Evolutionary conservation across 164 flowering plant species (phyloP), one percentile per base, ranked within the genome.

Genomic region (Nelumbo lutea): DNA sequence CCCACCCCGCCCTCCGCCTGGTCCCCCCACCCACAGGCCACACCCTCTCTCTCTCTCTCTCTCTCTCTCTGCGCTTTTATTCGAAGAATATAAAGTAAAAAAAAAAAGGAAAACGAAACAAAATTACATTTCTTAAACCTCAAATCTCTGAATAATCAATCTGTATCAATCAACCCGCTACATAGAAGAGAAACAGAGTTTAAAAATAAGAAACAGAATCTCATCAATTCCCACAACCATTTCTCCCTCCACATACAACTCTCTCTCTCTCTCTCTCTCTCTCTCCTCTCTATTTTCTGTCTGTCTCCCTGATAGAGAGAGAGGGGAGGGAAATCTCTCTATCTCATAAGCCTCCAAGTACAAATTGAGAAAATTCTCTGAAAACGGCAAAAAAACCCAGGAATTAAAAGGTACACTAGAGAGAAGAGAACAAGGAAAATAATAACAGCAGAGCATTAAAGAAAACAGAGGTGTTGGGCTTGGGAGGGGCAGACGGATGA

Each of bases 271-370:
- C 44, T 59, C 58, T 65, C 38, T 45, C 15, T 11, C 1, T 15
- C 15, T 64, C 55, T 42, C 59, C 48, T 64, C 64, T 63, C 67
- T 61, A 44, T 41, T 51, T 51, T 47, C 43, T 38, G 9, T 66
- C 38, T 59, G 44, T 47, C 64, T 64, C 60, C 48, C n/a, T 41
- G 42, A 2, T 11, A 66, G 68, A 65, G 69, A 47, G 67, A 66
- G 66, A 61, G 70, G 62, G 64, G 59, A 65, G 64, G 58, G 73
- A 43, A 59, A 65, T 48, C 46, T 27, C 67, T 69, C 40, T 14
- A 42, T 27, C 14, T 51, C 10, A 8, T 50, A 45, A 41, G 5
- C 45, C 46, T 42, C 10, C 59, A 47, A 68, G 38, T 51, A 60
- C 64, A 67, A 57, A 42, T 9, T 39, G 15, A 48, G 42, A 9